These are phyloP conservation scores for Metschnikowia koreensis DNA, from an alignment of 805 yeast genomes.

Conservation along the genomic window DNA sequence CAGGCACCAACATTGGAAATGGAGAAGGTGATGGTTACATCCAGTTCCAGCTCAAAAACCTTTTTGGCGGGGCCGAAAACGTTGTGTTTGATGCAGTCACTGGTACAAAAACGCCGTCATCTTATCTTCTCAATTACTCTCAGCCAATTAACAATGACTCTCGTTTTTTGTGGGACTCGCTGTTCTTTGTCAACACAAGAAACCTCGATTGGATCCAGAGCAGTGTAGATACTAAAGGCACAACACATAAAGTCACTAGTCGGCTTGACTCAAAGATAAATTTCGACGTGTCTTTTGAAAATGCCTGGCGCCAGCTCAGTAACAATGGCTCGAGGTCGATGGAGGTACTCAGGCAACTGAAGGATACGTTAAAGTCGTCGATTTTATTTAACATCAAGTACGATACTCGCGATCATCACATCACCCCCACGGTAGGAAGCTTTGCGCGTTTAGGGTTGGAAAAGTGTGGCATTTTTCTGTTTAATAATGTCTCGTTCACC, in stretches of 20 bases:
- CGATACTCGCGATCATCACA: conserved; percentile 45
- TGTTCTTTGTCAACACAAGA: conserved; percentile 43
- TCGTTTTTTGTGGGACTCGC: conserved; percentile 38
- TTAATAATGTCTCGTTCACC: conserved; percentile 30
- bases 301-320: conserved; percentile 38
- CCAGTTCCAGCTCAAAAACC: conserved; percentile 58
- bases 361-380: conserved; percentile 46
- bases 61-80: conserved; percentile 58
- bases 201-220: conserved; percentile 49
- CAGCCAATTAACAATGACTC: conserved; percentile 46
- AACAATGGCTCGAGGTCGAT: conserved; percentile 29
- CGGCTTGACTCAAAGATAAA: conserved; percentile 33
- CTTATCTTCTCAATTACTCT: conserved; percentile 47
- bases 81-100: conserved; percentile 50
- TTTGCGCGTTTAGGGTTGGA: conserved; percentile 38
- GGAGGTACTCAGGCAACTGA: conserved; percentile 40
- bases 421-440: conserved; percentile 45
- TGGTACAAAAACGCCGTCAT: conserved; percentile 50
- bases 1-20: conserved; percentile 95
- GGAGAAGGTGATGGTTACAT: conserved; percentile 96
- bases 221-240: conserved; percentile 44
- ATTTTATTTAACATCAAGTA: conserved; percentile 37
- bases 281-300: conserved; percentile 51
- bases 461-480: conserved; percentile 28
- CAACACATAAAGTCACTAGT: conserved; percentile 41